Conservation (phyloP, 2,329 filamentous ascomycete genomes). For the Nakataea oryzae region DNA sequence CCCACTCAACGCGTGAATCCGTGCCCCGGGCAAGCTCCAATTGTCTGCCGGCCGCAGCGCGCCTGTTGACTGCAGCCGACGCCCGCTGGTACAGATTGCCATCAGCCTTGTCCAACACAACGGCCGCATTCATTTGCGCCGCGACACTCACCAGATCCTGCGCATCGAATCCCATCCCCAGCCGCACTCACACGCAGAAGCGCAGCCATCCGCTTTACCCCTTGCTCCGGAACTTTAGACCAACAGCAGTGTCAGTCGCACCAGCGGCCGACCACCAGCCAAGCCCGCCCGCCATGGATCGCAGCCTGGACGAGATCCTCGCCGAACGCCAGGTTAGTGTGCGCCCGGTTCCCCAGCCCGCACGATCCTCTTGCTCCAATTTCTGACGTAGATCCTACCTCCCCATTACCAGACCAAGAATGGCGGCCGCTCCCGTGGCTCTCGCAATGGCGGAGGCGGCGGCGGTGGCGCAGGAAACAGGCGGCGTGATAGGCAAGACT, state of each 20-base stretch:
- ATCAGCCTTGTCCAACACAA: not conserved
- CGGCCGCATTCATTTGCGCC: not conserved
- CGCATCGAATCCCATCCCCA: not conserved
- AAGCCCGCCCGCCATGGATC: constrained; percentile 27
- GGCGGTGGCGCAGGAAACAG: constrained; percentile 13
- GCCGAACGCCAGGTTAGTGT: constrained; percentile 27
- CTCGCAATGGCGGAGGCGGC: constrained; percentile 22
- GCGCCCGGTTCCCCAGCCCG: constrained; percentile 4
- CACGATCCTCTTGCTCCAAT: constrained; percentile 1
- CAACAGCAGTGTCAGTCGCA: not conserved
- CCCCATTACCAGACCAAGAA: constrained; percentile 1
- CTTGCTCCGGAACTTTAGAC: not conserved
- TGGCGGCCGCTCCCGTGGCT: constrained; percentile 19
- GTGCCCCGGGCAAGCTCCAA: not conserved
- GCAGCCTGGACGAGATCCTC: constrained; percentile 47
- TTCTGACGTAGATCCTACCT: not conserved
- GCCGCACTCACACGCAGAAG: not conserved
- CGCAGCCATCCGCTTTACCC: not conserved
- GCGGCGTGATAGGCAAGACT: constrained; percentile 28
- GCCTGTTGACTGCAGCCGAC: too few relatives aligned
- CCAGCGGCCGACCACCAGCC: not conserved
- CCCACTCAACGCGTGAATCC: not conserved
- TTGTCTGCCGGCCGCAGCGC: not conserved
- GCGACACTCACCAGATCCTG: not conserved
- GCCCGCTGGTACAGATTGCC: not conserved